Conservation (phyloP, 1,284 basidiomycete species). For the Sanguinoderma infundibulare region DNA sequence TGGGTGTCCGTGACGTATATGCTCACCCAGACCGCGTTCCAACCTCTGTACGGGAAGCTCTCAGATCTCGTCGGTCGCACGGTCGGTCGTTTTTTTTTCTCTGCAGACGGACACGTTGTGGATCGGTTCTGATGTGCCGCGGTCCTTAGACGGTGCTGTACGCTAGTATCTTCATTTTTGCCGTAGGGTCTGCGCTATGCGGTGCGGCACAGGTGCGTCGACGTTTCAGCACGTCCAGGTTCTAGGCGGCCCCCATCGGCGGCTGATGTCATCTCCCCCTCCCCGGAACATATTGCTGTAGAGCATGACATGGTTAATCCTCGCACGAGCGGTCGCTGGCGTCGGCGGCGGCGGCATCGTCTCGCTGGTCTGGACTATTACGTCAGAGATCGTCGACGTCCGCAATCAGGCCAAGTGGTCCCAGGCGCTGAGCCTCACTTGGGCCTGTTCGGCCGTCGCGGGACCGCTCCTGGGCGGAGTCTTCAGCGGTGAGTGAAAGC, state of each 20-base stretch:
- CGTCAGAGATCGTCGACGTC: constrained; percentile 76
- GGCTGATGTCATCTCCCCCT: background rate
- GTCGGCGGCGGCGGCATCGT: constrained; percentile 84
- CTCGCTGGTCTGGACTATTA: constrained; percentile 81
- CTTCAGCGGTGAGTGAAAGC: constrained; percentile 69
- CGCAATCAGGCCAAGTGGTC: constrained; percentile 78
- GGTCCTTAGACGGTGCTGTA: constrained; percentile 61
- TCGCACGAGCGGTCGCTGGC: constrained; percentile 64
- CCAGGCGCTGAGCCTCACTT: constrained; percentile 79
- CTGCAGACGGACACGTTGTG: constrained; percentile 7
- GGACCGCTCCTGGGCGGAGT: constrained; percentile 78
- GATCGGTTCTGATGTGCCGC: constrained; percentile 19
- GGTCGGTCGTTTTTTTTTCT: constrained; percentile 39
- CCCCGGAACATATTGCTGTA: constrained; percentile 37
- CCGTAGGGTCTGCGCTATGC: constrained; percentile 72
- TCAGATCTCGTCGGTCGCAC: constrained; percentile 80
- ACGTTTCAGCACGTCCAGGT: background rate
- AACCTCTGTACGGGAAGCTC: constrained; percentile 77
- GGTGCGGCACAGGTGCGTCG: constrained; percentile 64
- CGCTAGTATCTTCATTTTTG: constrained; percentile 70
- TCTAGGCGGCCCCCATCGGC: no score
- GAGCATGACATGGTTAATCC: constrained; percentile 64
- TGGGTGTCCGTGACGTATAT: constrained; percentile 85
- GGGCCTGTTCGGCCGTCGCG: constrained; percentile 81
- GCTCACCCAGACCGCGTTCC: constrained; percentile 81